Percentiles rank a stretch among this genome's conserved stretches.
Conservation (phyloP, 192 early-diverging fungal genomes). For the Backusella luteola region DNA sequence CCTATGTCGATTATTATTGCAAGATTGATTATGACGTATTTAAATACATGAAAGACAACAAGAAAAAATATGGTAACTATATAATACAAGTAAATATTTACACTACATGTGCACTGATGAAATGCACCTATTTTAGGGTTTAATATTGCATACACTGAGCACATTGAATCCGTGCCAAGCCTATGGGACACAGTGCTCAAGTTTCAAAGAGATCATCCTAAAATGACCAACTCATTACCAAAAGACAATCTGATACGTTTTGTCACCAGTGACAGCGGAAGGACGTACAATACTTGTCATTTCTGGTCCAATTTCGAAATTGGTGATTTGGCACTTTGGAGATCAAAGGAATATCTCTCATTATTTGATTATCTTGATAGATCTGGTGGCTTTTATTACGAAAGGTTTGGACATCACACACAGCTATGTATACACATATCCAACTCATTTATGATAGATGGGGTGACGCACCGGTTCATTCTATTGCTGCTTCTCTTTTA, state of each 20-base stretch:
- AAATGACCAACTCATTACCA: constrained; percentile 42
- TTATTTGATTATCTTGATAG: constrained; percentile 73
- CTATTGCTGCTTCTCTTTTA: constrained; percentile 59
- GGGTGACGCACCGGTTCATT: constrained; percentile 78
- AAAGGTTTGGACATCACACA: constrained; percentile 32
- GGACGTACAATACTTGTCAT: constrained; percentile 76
- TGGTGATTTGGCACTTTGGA: constrained; percentile 53
- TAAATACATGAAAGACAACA: constrained; percentile 67
- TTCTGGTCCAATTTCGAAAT: constrained; percentile 90
- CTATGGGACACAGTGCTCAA: constrained; percentile 65
- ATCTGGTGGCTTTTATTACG: constrained; percentile 83
- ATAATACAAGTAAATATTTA: not conserved
- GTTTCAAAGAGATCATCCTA: constrained; percentile 50
- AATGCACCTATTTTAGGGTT: constrained; percentile 44
- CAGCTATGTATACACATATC: too few relatives aligned
- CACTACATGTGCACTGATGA: not conserved
- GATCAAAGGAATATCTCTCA: constrained; percentile 61
- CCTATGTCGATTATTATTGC: constrained; percentile 76
- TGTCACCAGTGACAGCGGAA: constrained; percentile 52
- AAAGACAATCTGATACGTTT: constrained; percentile 43
- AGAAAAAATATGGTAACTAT: constrained; percentile 69
- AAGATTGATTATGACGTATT: constrained; percentile 83
- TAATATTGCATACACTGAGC: constrained; percentile 72
- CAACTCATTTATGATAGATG: constrained; percentile 30
- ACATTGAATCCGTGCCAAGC: constrained; percentile 61